Conservation (phyloP, 2,329 filamentous ascomycete genomes). For the Fusarium concolor region DNA sequence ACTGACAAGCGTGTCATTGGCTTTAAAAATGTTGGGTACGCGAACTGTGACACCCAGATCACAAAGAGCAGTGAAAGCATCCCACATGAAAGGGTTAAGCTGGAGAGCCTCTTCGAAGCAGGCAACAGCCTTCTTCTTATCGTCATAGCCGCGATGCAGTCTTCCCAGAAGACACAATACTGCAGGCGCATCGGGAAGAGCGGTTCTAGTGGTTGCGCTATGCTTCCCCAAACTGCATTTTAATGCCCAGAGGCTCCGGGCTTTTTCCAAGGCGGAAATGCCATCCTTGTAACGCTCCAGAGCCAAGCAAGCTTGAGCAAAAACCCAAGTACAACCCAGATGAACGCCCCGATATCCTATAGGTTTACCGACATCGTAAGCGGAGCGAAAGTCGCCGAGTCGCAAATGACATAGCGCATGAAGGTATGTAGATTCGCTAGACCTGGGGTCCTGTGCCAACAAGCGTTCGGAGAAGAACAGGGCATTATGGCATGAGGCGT, state of each 20-base stretch:
- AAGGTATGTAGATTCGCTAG: constrained; percentile 83
- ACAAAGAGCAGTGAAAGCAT: constrained; percentile 90
- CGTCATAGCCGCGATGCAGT: constrained; percentile 84
- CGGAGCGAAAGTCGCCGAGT: constrained; percentile 83
- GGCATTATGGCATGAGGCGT: constrained; percentile 87
- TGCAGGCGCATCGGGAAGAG: constrained; percentile 84
- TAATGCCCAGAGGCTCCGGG: constrained; percentile 78
- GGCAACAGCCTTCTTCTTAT: constrained; percentile 84
- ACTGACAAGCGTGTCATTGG: constrained; percentile 67
- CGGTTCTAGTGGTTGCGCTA: constrained; percentile 77
- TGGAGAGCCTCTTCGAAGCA: constrained; percentile 91
- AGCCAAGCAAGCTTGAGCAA: constrained; percentile 87
- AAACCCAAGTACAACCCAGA: constrained; percentile 89
- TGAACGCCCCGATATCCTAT: constrained; percentile 78
- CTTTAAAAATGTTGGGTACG: constrained; percentile 86
- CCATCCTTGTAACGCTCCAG: constrained; percentile 85
- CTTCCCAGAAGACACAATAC: constrained; percentile 88
- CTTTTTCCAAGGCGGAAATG: constrained; percentile 84
- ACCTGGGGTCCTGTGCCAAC: constrained; percentile 83
- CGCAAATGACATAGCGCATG: constrained; percentile 87
- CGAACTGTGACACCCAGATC: constrained; percentile 86
- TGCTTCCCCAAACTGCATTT: constrained; percentile 87
- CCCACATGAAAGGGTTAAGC: constrained; percentile 96
- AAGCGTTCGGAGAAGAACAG: constrained; percentile 93
- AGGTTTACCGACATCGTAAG: constrained; percentile 83